Conservation (phyloP, 2,329 filamentous ascomycete genomes). For the Pyrenochaeta sp. region DNA sequence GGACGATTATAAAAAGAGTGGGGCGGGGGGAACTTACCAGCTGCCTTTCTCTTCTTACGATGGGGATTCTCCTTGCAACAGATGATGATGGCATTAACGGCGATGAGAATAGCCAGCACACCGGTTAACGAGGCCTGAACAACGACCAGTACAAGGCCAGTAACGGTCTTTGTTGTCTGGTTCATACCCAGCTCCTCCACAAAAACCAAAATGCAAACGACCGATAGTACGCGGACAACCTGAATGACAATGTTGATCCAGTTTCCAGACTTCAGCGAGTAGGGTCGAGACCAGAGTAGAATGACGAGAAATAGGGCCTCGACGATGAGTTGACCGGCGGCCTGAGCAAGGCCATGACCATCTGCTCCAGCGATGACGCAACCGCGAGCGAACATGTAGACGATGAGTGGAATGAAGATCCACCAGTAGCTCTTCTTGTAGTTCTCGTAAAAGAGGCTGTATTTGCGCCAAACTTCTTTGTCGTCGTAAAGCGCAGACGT, state of each 20-base stretch:
- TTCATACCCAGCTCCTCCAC: conserved; percentile 90
- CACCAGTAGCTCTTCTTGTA: conserved; percentile 98
- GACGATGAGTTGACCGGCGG: conserved; percentile 79
- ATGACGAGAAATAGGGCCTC: conserved; percentile 81
- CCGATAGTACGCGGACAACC: conserved; percentile 85
- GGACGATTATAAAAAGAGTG: neutral
- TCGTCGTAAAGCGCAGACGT: conserved; percentile 80
- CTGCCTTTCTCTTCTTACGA: conserved; percentile 84
- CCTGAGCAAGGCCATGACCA: conserved; percentile 84
- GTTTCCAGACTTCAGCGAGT: conserved; percentile 84
- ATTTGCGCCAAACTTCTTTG: conserved; percentile 91
- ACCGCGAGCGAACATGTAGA: conserved; percentile 92
- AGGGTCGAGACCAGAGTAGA: conserved; percentile 86
- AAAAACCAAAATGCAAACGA: conserved; percentile 89
- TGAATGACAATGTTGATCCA: conserved; percentile 95
- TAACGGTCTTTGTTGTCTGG: conserved; percentile 92
- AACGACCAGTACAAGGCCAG: conserved; percentile 91
- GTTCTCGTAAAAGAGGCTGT: conserved; percentile 95
- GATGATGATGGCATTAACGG: conserved; percentile 84
- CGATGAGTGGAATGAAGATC: conserved; percentile 88
- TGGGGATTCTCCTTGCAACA: conserved; percentile 91
- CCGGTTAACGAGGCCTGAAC: conserved; percentile 86
- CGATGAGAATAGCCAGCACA: conserved; percentile 84
- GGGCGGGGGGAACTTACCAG: conserved; percentile 69
- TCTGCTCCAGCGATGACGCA: conserved; percentile 84